Evolutionary conservation across 2,329 filamentous ascomycete genomes (phyloP).

Genomic region (Colletotrichum melonis): DNA sequence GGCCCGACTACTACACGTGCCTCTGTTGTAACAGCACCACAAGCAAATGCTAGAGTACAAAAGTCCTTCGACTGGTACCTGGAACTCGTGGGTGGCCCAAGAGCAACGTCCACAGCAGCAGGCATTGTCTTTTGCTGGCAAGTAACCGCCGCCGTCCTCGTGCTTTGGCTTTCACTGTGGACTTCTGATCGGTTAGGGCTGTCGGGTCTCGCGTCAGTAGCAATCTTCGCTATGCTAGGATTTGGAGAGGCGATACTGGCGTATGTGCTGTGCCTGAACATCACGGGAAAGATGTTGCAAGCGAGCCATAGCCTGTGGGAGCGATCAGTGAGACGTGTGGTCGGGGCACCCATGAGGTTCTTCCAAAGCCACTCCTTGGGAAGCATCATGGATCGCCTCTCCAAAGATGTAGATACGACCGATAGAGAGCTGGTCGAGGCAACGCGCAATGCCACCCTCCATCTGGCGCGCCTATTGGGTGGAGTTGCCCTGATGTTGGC

Average conservation of each 20-base stretch:
- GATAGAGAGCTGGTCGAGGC: neutral
- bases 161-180: neutral
- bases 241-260: constrained; percentile 5
- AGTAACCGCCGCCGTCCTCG: neutral
- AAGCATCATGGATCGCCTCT: constrained; percentile 5
- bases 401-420: neutral
- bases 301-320: constrained; percentile 6
- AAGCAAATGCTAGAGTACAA: too few species aligned
- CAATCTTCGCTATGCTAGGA: neutral
- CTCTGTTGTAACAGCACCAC: too few species aligned
- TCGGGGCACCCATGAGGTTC: neutral
- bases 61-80: neutral
- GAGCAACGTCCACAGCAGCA: neutral
- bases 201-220: neutral
- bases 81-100: neutral
- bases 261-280: neutral
- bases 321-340: neutral
- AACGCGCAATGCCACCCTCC: neutral
- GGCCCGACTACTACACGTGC: too few species aligned
- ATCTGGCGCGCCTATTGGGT: neutral
- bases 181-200: neutral
- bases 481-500: neutral
- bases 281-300: neutral
- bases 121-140: neutral
- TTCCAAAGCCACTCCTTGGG: neutral